phyloP scores from a whole-genome alignment of 2,329 filamentous ascomycete genomes.

The Epichloe gansuensis region DNA sequence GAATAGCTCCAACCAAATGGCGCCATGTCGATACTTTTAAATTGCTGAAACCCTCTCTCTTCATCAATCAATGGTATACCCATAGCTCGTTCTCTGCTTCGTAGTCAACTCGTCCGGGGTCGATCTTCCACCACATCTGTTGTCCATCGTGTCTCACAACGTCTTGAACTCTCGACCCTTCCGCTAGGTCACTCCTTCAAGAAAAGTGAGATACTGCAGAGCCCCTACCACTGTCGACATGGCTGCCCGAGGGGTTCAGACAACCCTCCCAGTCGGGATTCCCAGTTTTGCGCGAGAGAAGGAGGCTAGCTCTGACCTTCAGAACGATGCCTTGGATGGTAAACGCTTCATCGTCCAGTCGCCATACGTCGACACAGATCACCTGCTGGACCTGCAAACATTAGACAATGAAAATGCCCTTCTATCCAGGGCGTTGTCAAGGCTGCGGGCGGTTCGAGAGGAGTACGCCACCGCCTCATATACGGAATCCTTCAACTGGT shows the following conservation, averaged over 20 bases:
- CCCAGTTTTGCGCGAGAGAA: conserved; percentile 15
- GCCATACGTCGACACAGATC: conserved; percentile 58
- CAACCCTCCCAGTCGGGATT: conserved; percentile 12
- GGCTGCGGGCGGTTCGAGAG: conserved; percentile 46
- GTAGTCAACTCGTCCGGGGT: background rate
- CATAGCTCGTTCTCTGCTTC: background rate
- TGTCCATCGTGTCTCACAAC: background rate
- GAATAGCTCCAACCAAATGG: background rate
- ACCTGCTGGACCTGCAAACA: conserved; percentile 60
- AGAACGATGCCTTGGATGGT: conserved; percentile 11
- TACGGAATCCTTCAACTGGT: conserved; percentile 66
- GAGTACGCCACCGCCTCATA: conserved; percentile 74
- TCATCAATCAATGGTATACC: background rate
- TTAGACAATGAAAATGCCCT: conserved; percentile 55
- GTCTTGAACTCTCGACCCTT: background rate
- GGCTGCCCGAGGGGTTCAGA: conserved; percentile 16
- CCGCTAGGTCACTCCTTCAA: background rate
- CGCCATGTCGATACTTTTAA: conserved; percentile 1
- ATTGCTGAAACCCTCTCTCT: background rate
- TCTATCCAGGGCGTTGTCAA: conserved; percentile 58
- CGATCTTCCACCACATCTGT: background rate
- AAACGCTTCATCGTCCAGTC: conserved; percentile 48
- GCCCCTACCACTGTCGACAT: conserved; percentile 11
- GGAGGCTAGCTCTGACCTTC: conserved; percentile 14
- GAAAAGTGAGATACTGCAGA: background rate